Evolutionary conservation across 2,329 filamentous ascomycete species (phyloP), one percentile per base, ranked within the genome.

Genomic region (Chaetomiaceae sp.): DNA sequence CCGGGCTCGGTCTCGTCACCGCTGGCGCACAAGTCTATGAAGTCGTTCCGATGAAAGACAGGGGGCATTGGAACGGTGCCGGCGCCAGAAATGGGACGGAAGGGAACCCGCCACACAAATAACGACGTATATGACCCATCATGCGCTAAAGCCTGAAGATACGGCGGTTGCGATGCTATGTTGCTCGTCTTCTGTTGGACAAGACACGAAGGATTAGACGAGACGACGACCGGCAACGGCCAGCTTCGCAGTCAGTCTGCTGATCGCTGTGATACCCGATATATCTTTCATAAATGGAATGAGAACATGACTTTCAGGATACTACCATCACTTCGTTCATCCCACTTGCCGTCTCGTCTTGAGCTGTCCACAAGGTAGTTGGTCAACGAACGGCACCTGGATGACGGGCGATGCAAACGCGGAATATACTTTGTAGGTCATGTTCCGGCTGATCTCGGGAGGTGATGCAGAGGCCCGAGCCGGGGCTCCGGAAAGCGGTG

Each of bases 21-120:
- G 17, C 61, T 76, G 48, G 72, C 72, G 17, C 72, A 74, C 57
- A 76, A 77, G 64, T 72, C 72, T 9, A 69, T 74, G 51, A 70
- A 69, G 59, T 74, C 71, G 12, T 76, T 76, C 49, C 70, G 75
- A 44, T 77, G 63, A 72, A 31, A 11, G 14, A 14, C 4, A n/a
- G n/a, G n/a, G 12, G 20, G 33, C 5, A 19, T 22, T 20, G 6
- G 22, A 4, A 22, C 7, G 22, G 39, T 42, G 15, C 22, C 23
- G 39, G 22, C 23, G 27, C 29, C 27, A 17, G 27, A 29, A n/a
- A 19, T 27, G 17, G 39, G 8, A 19, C 8, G n/a, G 27, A 42
- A n/a, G 17, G 14, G 22, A 33, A 22, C 25, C 11, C 3, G n/a
- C n/a, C n/a, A 6, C 4, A 6, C 15, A 15, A 37, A 49, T 38